Evolutionary conservation across 2,329 filamentous ascomycete species (phyloP).

Genomic region (Alternaria triticimaculans): DNA sequence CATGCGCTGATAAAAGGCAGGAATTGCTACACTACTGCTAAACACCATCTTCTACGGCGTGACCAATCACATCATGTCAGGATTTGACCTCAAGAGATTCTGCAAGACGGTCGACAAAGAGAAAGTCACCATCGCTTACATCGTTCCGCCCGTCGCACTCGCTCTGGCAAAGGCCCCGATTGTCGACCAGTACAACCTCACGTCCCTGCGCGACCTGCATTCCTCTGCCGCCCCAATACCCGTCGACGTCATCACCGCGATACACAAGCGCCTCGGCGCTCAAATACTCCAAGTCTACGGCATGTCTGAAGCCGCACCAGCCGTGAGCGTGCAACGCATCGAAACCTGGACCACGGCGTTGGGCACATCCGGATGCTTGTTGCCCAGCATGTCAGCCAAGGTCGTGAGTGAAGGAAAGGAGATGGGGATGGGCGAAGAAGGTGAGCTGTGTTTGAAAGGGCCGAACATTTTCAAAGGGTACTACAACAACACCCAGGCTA

Average conservation of each 20-base stretch:
- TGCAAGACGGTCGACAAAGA: neutral
- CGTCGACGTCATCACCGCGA: neutral
- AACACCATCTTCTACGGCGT: neutral
- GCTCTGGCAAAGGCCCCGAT: neutral
- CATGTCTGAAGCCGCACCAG: neutral
- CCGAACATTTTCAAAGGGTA: neutral
- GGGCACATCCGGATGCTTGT: slow-evolving; percentile 46
- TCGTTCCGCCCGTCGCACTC: neutral
- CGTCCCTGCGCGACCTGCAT: neutral
- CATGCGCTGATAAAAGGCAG: neutral
- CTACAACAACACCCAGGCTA: neutral
- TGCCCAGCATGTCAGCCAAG: slow-evolving; percentile 45
- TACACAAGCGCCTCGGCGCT: neutral
- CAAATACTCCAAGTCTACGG: neutral
- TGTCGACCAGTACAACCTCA: neutral
- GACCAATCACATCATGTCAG: neutral
- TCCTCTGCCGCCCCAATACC: neutral
- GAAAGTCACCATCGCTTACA: neutral
- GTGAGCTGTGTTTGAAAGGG: neutral
- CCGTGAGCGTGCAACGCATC: neutral
- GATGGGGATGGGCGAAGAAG: neutral
- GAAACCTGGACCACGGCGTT: slow-evolving; percentile 43
- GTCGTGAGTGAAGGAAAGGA: neutral
- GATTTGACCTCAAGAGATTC: neutral
- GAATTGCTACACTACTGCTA: neutral